Conservation (phyloP, 179 eudicot species). For the Drosera spatulata region DNA sequence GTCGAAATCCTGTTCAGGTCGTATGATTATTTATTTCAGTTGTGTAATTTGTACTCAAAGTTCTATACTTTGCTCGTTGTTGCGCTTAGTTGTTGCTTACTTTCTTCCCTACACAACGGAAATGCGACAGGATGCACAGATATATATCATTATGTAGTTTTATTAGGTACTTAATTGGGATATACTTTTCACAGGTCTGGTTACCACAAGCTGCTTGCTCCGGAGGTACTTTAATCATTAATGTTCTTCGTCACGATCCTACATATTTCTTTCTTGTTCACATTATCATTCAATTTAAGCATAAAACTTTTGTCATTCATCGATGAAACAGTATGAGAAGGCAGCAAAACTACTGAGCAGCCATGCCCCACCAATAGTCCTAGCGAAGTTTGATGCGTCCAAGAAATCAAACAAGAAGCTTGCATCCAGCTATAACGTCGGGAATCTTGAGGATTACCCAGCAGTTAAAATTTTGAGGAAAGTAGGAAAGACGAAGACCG, state of each 20-base stretch:
- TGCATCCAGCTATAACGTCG: slow-evolving; percentile 45
- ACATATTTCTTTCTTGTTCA: no score
- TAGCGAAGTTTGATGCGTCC: slow-evolving; percentile 84
- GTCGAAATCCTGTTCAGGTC: no score
- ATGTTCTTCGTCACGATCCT: no score
- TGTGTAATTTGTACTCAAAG: no score
- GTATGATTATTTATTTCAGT: no score
- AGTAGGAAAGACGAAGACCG: slow-evolving; percentile 38
- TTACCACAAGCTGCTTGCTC: slow-evolving; percentile 79
- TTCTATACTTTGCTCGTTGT: no score
- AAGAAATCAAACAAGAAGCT: slow-evolving; percentile 58
- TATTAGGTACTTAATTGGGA: slow-evolving; percentile 1
- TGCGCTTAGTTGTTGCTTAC: no score
- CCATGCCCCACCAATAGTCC: slow-evolving; percentile 44
- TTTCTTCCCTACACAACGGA: background rate
- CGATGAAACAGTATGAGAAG: slow-evolving; percentile 54
- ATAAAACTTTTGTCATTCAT: background rate
- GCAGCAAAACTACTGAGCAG: slow-evolving; percentile 59
- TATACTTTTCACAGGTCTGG: slow-evolving; percentile 86
- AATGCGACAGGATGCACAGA: no score
- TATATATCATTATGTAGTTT: no score
- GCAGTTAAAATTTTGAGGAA: slow-evolving; percentile 66
- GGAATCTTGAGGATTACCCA: slow-evolving; percentile 43
- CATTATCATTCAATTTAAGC: background rate
- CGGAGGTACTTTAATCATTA: slow-evolving; percentile 44